phyloP scores from a whole-genome alignment of 176 grass and related monocot species.

The Musa beccarii region DNA sequence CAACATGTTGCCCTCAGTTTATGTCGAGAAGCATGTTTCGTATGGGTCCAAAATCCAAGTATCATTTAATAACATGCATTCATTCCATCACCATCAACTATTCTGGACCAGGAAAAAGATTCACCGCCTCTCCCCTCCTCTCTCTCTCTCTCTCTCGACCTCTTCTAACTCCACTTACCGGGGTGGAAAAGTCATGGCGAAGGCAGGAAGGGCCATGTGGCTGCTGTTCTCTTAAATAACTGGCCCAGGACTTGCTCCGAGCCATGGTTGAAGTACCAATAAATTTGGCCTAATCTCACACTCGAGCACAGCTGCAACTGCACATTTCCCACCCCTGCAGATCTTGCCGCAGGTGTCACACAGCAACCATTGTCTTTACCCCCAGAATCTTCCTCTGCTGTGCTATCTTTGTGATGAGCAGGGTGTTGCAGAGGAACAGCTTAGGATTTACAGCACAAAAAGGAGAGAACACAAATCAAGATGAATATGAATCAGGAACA shows the following conservation, averaged over 20 bases:
- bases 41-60: not conserved
- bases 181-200: not conserved
- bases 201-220: not conserved
- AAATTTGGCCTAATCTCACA: not conserved
- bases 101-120: conserved; percentile 6
- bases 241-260: not conserved
- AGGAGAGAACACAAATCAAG: no score
- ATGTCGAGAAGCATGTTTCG: not conserved
- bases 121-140: not conserved
- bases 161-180: not conserved
- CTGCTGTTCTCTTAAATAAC: not conserved
- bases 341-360: not conserved
- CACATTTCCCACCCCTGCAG: not conserved
- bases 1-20: not conserved
- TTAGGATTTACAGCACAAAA: no score
- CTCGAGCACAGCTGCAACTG: not conserved
- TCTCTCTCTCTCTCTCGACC: not conserved
- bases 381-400: no score
- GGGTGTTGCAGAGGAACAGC: no score
- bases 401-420: no score
- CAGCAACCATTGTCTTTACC: not conserved
- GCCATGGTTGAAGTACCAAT: conserved; percentile 1
- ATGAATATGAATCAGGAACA: no score
- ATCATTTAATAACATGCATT: not conserved
- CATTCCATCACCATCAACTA: not conserved